Base-by-base conservation (phyloP, 2,329 filamentous ascomycete genomes). In the Diaporthe australafricana region DNA sequence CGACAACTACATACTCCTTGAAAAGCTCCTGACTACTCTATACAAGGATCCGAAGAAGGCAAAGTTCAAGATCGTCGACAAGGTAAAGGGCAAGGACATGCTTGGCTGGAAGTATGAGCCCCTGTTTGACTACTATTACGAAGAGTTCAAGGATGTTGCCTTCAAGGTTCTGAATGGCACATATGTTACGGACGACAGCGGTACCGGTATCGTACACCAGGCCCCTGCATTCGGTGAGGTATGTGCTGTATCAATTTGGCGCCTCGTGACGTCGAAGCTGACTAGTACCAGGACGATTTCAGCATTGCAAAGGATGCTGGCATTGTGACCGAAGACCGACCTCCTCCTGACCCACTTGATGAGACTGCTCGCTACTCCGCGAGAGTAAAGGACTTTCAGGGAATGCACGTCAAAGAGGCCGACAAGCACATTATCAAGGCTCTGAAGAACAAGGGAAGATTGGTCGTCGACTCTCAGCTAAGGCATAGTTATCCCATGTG, bases 41-140 rank as follows among this genome's bases (percentile, higher is more conserved):
- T 98, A 98, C 86, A 98, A 98, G 82, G 94, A 98, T 76, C 93
- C 93, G 9, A 98, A 98, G 85, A 98, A 98, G 85, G 95, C 95
- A 63, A 97, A 98, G 80, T 98, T 91, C 84, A 94, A 94, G 85
- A 87, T 96, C 66, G 80, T 97, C 17, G 89, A 93, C 74, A 95
- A 93, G 78, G 83, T 97, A 76, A 93, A 91, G 83, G 96, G 96
- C 62, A 93, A 91, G 75, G 92, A 95, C 57, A 94, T 98, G 91
- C 84, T 94, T 40, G 94, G 93, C 48, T 97, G 94, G 93, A 93
- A 91, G 80, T 98, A 98, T 79, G 87, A 94, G 81, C 95, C 96
- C 8, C 87, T 95, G 0, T 98, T 98, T 82, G 89, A 93, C 79
- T 98, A 98, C 84, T 96, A 96, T 81, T 93, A 93, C 77, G 93